Evolutionary conservation across 306 rosid genomes (phyloP), one percentile per base, ranked within the genome.

Genomic region (Begonia fuchsioides): DNA sequence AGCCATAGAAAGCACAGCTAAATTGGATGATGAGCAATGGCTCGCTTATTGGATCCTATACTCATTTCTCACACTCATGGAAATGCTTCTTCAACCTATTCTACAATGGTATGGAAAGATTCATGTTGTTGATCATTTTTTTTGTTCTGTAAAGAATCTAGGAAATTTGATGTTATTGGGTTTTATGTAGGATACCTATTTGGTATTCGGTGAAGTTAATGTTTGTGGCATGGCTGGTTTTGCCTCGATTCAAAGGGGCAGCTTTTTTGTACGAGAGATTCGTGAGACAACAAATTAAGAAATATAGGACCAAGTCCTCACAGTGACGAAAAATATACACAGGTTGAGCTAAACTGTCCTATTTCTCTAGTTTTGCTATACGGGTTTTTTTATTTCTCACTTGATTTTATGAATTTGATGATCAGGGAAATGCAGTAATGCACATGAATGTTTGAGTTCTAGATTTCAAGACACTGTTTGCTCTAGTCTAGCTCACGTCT

Each of bases 31-130:
- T 45, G 77, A 84, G 41, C 95, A 84, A 50, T 88, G 97, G 97
- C 93, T 88, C 63, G 82, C 97, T 52, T 88, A 88, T 49, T 88
- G 97, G 97, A 81, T 88, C 51, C 32, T 81, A 17, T 88, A 84
- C 83, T 88, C 97, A 0, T 74, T 81, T 52, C 80, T 88, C 68
- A 74, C 97, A 5, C 97, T 88, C 44, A 3, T 56, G 55, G 97
- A 88, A 72, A 83, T 88, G 80, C 43, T 81, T 14, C 56, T 88
- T 47, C 82, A 69, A 38, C 77, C 95, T 1, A 26, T 77, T 13
- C 54, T 84, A 10, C 71, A 81, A 49, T 84, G 77, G 95, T 83
- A 38, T 39, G 74, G 32, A 13, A 32, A 14, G 19, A 39, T 13
- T 10, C 3, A 41, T 1, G 3, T 32, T 11, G 6, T 8, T 15